Evolutionary conservation across 1,139 yeast species (phyloP).

Genomic region (Taphrina flavorubra): DNA sequence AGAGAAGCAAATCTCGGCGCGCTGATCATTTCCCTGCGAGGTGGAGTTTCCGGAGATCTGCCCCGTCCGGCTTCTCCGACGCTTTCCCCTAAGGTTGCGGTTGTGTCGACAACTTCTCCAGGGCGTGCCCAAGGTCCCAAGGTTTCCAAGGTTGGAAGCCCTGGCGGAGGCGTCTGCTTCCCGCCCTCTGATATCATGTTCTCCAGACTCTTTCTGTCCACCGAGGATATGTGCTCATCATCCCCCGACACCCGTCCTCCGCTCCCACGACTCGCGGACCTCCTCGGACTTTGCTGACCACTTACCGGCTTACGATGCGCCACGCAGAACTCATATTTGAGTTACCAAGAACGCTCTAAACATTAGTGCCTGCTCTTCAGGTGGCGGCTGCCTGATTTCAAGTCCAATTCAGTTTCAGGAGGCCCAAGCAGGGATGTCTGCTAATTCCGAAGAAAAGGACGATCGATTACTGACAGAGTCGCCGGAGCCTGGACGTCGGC

Average conservation of each 20-base stretch:
- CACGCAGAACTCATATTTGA: too few relatives aligned
- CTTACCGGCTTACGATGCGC: too few relatives aligned
- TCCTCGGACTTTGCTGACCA: too few relatives aligned
- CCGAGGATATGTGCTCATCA: not conserved
- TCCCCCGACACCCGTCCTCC: not conserved
- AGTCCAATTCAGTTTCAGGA: not conserved
- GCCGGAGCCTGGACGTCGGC: constrained; percentile 18
- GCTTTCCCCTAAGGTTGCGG: too few relatives aligned
- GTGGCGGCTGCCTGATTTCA: not conserved
- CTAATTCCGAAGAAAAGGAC: constrained; percentile 15
- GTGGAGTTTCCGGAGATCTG: too few relatives aligned
- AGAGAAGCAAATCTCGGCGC: too few relatives aligned
- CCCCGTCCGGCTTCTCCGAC: too few relatives aligned
- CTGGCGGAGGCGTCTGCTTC: not conserved
- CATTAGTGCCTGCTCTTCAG: not conserved
- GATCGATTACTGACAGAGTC: constrained; percentile 12
- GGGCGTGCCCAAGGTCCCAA: too few relatives aligned
- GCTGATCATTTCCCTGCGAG: too few relatives aligned
- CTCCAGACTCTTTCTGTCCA: not conserved
- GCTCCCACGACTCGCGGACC: too few relatives aligned
- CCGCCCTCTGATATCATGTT: constrained; percentile 15
- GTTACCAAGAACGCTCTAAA: too few relatives aligned
- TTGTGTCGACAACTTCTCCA: too few relatives aligned
- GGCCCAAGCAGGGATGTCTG: not conserved
- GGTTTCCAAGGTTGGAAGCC: not conserved